Evolutionary conservation across 1,139 yeast genomes (phyloP).

Genomic region (Nakaseomyces bracarensis): DNA sequence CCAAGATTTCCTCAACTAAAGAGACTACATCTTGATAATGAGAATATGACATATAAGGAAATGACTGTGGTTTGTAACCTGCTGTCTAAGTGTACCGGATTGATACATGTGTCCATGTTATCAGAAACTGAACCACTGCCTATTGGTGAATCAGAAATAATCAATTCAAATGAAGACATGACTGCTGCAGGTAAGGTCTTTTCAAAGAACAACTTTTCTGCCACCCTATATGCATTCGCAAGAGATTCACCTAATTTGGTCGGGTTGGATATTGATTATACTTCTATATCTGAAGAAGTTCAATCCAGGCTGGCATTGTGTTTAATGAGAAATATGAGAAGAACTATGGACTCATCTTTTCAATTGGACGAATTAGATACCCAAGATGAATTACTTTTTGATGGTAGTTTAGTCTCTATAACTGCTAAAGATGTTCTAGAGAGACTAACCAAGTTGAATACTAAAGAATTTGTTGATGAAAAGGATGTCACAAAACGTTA

Average conservation of each 20-base stretch:
- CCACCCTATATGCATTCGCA: conserved; percentile 62
- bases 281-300: conserved; percentile 54
- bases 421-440: conserved; percentile 52
- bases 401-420: conserved; percentile 48
- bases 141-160: background rate
- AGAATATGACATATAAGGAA: conserved; percentile 50
- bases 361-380: conserved; percentile 26
- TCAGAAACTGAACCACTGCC: background rate
- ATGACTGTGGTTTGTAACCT: conserved; percentile 55
- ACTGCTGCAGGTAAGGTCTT: conserved; percentile 25
- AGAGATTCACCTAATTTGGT: conserved; percentile 54
- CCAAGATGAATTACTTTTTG: conserved; percentile 42
- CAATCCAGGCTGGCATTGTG: conserved; percentile 71
- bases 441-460: conserved; percentile 20
- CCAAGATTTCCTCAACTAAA: conserved; percentile 60
- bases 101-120: conserved; percentile 64
- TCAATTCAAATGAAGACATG: background rate
- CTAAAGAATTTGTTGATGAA: conserved; percentile 21
- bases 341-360: conserved; percentile 39
- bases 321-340: conserved; percentile 75
- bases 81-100: conserved; percentile 53
- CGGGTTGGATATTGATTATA: conserved; percentile 64
- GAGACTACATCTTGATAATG: conserved; percentile 70
- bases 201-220: conserved; percentile 35
- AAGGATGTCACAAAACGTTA: conserved; percentile 35